A percentile compares a stretch with the other conserved stretches of the same genome.
These are phyloP conservation scores for Pyrenophora teres DNA, from an alignment of 2,329 filamentous ascomycete species.

Conservation along the genomic window DNA sequence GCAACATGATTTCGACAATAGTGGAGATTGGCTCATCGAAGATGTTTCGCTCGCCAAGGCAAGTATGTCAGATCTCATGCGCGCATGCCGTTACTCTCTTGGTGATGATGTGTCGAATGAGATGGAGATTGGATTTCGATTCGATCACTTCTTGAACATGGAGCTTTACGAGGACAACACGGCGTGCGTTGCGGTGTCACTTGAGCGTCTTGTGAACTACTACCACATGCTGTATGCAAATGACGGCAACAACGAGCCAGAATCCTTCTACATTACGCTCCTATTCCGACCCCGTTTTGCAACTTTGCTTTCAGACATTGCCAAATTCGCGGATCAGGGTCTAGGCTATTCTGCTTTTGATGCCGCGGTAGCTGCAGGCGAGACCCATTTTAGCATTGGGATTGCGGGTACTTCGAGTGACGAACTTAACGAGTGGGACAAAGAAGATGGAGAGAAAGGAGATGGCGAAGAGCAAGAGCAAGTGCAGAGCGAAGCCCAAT, in stretches of 20 bases:
- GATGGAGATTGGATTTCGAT: conserved; percentile 54
- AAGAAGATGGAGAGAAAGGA: conserved; percentile 15
- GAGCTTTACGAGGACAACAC: conserved; percentile 41
- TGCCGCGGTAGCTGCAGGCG: conserved; percentile 33
- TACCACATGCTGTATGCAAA: conserved; percentile 64
- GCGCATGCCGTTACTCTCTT: conserved; percentile 60
- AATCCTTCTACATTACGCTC: conserved; percentile 64
- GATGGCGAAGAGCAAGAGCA: conserved; percentile 6
- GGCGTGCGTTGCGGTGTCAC: conserved; percentile 33
- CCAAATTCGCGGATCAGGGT: conserved; percentile 59
- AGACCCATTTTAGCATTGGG: conserved; percentile 32
- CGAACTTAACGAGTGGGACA: conserved; percentile 28
- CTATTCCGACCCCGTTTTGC: conserved; percentile 59
- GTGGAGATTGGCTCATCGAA: conserved; percentile 38
- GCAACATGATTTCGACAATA: conserved; percentile 34
- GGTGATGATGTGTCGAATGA: conserved; percentile 60
- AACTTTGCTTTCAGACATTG: conserved; percentile 58
- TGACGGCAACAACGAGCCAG: conserved; percentile 58
- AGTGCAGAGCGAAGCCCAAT: not conserved
- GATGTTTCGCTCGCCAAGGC: conserved; percentile 30
- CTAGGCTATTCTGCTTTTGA: conserved; percentile 60
- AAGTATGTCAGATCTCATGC: conserved; percentile 59
- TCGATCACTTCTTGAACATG: conserved; percentile 47
- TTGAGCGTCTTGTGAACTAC: conserved; percentile 61
- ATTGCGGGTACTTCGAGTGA: conserved; percentile 25